These are phyloP conservation scores for Hibiscus syriacus DNA, from an alignment of 345 rosid species.

Conservation along the genomic window DNA sequence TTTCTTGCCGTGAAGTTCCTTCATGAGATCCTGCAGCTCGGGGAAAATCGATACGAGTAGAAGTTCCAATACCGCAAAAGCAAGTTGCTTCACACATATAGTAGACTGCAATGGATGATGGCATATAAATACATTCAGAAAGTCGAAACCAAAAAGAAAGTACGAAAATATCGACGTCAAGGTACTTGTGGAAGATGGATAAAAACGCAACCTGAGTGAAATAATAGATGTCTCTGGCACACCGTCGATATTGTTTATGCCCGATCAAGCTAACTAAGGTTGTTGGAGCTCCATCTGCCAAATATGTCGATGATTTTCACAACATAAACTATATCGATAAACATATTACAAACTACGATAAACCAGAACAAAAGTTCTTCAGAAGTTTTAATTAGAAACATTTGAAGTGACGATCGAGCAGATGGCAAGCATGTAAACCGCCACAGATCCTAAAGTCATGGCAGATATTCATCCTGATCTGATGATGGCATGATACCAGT, in stretches of 20 bases:
- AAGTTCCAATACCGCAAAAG: slow-evolving; percentile 62
- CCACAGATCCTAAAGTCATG: background rate
- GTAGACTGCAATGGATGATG: slow-evolving; percentile 59
- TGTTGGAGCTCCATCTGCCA: slow-evolving; percentile 83
- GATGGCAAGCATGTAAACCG: slow-evolving; percentile 5
- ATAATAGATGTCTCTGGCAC: slow-evolving; percentile 89
- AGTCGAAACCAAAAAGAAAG: background rate
- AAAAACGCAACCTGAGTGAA: slow-evolving; percentile 83
- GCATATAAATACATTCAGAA: background rate
- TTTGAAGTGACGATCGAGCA: background rate
- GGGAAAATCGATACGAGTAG: slow-evolving; percentile 75
- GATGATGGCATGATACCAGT: background rate
- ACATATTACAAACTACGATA: no score
- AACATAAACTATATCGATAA: background rate
- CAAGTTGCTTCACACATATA: slow-evolving; percentile 85
- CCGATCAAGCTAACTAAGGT: slow-evolving; percentile 91
- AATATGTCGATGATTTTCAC: background rate
- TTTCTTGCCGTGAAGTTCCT: slow-evolving; percentile 51
- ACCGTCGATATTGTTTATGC: slow-evolving; percentile 76
- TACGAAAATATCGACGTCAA: background rate
- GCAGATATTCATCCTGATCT: background rate
- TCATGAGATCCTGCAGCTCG: slow-evolving; percentile 62
- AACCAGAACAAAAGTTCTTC: background rate
- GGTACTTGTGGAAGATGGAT: background rate
- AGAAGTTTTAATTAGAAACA: background rate